Base-by-base conservation (phyloP, 2,329 filamentous ascomycete species). In the Xylariaceae sp. region DNA sequence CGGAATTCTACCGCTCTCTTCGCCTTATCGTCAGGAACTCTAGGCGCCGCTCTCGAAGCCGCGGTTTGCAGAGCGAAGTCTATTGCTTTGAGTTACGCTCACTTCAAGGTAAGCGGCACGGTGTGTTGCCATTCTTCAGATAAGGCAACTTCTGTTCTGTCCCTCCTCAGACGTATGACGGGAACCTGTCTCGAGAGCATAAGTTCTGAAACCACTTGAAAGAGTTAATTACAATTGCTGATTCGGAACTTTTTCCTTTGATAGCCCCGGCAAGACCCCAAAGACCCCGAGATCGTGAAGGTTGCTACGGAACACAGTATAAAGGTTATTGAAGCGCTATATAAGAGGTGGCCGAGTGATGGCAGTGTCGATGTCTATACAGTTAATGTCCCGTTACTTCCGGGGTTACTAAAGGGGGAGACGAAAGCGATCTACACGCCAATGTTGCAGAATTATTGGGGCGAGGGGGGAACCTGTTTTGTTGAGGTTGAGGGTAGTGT, bases 391-490 rank as follows among this genome's bases (percentile, higher is more conserved):
- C 92, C 93, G 17, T 72, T 97, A 10, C 76, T 93, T 12, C 83
- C 87, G 48, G 85, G 82, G 6, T 80, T 96, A 1, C 84, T 84
- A 55, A 64, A 71, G 16, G 76, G 77, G 43, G 89, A 87, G 68
- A 82, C 91, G 4, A 32, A 32, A 16, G 27, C 16, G 12, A 60
- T 93, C n/a, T 95, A 83, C 70, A 92, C 93, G 2, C 72, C 81
- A 50, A 86, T 96, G 77, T 70, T 97, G 59, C 88, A 95, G 68
- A 98, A 97, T 65, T 83, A 85, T 61, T 98, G 93, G 93, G 74
- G 86, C 3, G 82, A 81, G n/a, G 88, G 86, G 3, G 82, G 82
- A 4, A 87, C 86, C 46, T 95, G 89, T 62, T 97, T 96, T 66
- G 77, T 89, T 57, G 90, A 89, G 62, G 75, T 92, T 22, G 83